These are phyloP conservation scores for Paxillus involutus DNA, from an alignment of 768 basidiomycete species.

Conservation along the genomic window DNA sequence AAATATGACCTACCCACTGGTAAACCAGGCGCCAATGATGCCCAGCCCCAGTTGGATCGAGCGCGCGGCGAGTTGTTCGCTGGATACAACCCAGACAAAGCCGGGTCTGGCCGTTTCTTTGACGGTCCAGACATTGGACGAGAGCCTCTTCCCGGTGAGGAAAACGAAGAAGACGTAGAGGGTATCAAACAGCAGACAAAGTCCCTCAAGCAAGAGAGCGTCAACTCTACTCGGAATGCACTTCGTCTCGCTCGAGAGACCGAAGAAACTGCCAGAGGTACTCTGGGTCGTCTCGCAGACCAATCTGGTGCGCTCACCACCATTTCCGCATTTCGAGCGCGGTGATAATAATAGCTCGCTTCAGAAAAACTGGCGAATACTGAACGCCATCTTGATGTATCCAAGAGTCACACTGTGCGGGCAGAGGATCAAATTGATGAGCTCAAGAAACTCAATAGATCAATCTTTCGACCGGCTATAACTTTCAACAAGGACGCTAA, in stretches of 20 bases:
- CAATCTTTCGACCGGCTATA: conserved; percentile 91
- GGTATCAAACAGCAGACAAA: conserved; percentile 92
- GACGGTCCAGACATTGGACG: conserved; percentile 53
- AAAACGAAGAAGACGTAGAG: conserved; percentile 87
- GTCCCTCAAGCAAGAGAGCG: conserved; percentile 88
- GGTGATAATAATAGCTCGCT: background rate
- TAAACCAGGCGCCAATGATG: conserved; percentile 13
- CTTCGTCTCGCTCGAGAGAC: conserved; percentile 92
- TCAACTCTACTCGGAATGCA: conserved; percentile 88
- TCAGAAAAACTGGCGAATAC: conserved; percentile 88
- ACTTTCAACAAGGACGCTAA: conserved; percentile 93
- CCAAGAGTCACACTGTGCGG: conserved; percentile 81
- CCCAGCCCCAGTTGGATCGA: conserved; percentile 51
- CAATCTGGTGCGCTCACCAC: conserved; percentile 77
- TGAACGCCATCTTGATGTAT: conserved; percentile 90
- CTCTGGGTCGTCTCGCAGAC: conserved; percentile 78
- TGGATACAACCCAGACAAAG: conserved; percentile 64
- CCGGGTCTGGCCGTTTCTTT: conserved; percentile 64
- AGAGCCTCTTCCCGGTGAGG: conserved; percentile 60
- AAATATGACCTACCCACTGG: conserved; percentile 19
- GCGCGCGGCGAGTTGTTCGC: conserved; percentile 76
- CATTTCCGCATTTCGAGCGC: background rate
- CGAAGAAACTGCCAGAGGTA: conserved; percentile 91
- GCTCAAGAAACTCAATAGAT: conserved; percentile 90
- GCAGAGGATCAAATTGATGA: conserved; percentile 95